phyloP scores from a whole-genome alignment of 345 rosid species.

The Arabis hirsuta region DNA sequence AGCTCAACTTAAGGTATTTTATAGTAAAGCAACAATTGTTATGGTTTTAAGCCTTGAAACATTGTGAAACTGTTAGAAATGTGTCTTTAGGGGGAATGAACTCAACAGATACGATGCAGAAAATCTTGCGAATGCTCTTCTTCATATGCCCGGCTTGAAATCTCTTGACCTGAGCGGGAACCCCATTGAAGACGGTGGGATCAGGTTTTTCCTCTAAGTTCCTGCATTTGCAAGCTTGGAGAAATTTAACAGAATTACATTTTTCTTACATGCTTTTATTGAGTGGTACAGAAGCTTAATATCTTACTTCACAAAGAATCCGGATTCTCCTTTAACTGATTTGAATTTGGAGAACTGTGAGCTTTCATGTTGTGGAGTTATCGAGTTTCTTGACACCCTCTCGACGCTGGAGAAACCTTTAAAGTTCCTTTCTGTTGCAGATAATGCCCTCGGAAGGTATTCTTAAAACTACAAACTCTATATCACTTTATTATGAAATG shows the following conservation, averaged over 20 bases:
- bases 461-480: not conserved
- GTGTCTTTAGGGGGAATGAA: constrained; percentile 67
- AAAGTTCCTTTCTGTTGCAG: constrained; percentile 70
- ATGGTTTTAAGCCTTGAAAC: constrained; percentile 27
- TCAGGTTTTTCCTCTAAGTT: constrained; percentile 57
- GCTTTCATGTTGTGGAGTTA: constrained; percentile 66
- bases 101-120: constrained; percentile 64
- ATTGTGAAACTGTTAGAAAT: constrained; percentile 25
- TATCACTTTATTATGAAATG: constrained; percentile 19
- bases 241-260: constrained; percentile 18
- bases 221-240: constrained; percentile 26
- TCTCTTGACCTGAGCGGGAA: constrained; percentile 81
- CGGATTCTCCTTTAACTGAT: constrained; percentile 54
- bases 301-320: constrained; percentile 62
- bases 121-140: constrained; percentile 60
- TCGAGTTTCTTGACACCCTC: constrained; percentile 59
- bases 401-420: constrained; percentile 54
- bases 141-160: constrained; percentile 73
- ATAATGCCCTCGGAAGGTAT: constrained; percentile 82
- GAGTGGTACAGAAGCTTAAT: constrained; percentile 67
- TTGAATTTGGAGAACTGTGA: constrained; percentile 79
- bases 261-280: constrained; percentile 35
- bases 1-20: constrained; percentile 74
- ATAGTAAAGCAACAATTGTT: constrained; percentile 9
- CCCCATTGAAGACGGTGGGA: constrained; percentile 74